Percentiles rank a stretch among this genome's conserved stretches.
Conservation (phyloP, 306 rosid genomes). For the Fragaria nilgerrensis region DNA sequence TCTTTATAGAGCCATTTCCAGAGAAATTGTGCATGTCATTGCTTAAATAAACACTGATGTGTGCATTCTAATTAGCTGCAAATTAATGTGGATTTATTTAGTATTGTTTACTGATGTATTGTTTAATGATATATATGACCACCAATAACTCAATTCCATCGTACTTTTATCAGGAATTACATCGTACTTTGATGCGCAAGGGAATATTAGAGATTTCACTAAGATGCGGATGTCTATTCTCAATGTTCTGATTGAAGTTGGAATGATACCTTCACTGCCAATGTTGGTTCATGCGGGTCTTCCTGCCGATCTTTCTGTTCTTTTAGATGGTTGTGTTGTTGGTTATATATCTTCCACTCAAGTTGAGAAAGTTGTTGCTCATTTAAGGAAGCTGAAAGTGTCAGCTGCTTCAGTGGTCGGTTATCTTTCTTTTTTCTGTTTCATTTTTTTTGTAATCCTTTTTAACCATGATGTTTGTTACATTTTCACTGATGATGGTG, state of each 20-base stretch:
- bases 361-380: conserved; percentile 84
- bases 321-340: conserved; percentile 79
- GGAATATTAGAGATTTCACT: conserved; percentile 56
- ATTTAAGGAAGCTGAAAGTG: conserved; percentile 68
- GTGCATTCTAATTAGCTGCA: neutral
- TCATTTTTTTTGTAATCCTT: neutral
- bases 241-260: conserved; percentile 50
- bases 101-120: neutral
- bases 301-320: conserved; percentile 69
- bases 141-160: conserved; percentile 6
- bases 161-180: conserved; percentile 62
- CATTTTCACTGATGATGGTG: conserved; percentile 18
- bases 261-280: conserved; percentile 67
- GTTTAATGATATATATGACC: neutral
- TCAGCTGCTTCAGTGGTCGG: conserved; percentile 60
- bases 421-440: conserved; percentile 16
- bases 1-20: neutral
- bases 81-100: neutral
- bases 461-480: neutral
- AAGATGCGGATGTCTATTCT: conserved; percentile 49
- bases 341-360: conserved; percentile 61
- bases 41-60: neutral
- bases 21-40: neutral
- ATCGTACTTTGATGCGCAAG: conserved; percentile 74
- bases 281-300: conserved; percentile 68